Base-by-base conservation (phyloP, 1,139 yeast genomes). In the Hansenula lynferdii region DNA sequence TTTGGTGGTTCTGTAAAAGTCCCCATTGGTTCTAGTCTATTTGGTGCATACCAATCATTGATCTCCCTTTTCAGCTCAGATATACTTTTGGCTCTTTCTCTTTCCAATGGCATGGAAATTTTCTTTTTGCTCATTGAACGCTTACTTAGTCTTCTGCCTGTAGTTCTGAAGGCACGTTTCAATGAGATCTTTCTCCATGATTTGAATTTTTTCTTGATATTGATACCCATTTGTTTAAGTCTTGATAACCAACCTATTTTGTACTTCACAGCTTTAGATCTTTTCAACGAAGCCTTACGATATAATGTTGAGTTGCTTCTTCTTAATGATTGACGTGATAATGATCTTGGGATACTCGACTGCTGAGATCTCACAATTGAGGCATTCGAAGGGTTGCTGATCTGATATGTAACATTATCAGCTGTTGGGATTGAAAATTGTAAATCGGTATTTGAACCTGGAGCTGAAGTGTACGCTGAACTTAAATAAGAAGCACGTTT, bases 51-150 rank as follows among this genome's bases (percentile, higher is more conserved):
- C 49, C 49, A 47, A 22, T 48, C 42, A 19, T 49, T 51, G 18
- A 48, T 51, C 19, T 53, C 56, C 40, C 47, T 51, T 38, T 49
- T 48, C 19, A 53, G 15, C 30, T 52, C 57, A 7, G 52, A 42
- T 4, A 52, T 51, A 27, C 54, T 49, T 26, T 52, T 45, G 2
- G 47, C 50, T 37, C 46, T 35, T 28, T 37, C 45, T 36, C 48
- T 45, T 34, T 50, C 51, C 34, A 50, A 33, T 16, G 54, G 52
- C 42, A 47, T 34, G 16, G 54, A 50, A 10, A 49, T 49, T 21
- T 29, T 45, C 14, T 22, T 34, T 35, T 45, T 48, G 3, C 24
- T 31, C 12, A 35, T 18, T 8, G 31, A 20, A 11, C 22, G 15
- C 7, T 29, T 26, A 2, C 18, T 30, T 10, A 31, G 23, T 16